Percentiles rank a stretch among this genome's conserved stretches.
phyloP scores from a whole-genome alignment of 768 basidiomycete genomes.

The Boletales sp. region DNA sequence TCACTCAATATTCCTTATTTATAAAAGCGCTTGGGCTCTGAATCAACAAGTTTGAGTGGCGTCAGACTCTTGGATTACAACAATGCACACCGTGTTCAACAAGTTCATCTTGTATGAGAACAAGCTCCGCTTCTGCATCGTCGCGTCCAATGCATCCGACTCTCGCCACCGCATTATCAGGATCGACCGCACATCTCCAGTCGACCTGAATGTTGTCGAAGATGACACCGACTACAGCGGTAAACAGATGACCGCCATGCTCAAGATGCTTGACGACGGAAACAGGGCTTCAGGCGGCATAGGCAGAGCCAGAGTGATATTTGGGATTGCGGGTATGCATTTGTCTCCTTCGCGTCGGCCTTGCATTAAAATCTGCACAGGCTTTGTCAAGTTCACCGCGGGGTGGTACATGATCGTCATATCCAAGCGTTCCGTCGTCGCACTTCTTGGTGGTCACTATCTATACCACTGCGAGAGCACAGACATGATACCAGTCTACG shows the following conservation, averaged over 20 bases:
- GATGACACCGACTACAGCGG: conserved; percentile 87
- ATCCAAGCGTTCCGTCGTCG: conserved; percentile 87
- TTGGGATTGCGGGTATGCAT: conserved; percentile 71
- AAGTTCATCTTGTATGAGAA: conserved; percentile 96
- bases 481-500: conserved; percentile 73
- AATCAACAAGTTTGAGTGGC: too few species aligned
- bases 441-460: conserved; percentile 92
- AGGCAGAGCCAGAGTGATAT: conserved; percentile 73
- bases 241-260: conserved; percentile 84
- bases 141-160: conserved; percentile 86
- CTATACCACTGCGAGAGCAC: conserved; percentile 94
- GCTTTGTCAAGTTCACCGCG: conserved; percentile 91
- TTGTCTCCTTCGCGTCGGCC: neutral
- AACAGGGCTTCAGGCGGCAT: conserved; percentile 87
- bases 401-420: conserved; percentile 96
- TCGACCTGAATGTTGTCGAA: conserved; percentile 74
- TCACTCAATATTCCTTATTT: too few species aligned
- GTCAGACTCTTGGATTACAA: neutral
- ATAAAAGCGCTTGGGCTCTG: too few species aligned
- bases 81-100: conserved; percentile 40
- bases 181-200: conserved; percentile 82
- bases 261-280: conserved; percentile 95
- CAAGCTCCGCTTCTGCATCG: conserved; percentile 83
- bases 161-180: conserved; percentile 90
- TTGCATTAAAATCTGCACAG: conserved; percentile 26